Evolutionary conservation across 2,329 filamentous ascomycete species (phyloP).

Genomic region (Fusarium sp.): DNA sequence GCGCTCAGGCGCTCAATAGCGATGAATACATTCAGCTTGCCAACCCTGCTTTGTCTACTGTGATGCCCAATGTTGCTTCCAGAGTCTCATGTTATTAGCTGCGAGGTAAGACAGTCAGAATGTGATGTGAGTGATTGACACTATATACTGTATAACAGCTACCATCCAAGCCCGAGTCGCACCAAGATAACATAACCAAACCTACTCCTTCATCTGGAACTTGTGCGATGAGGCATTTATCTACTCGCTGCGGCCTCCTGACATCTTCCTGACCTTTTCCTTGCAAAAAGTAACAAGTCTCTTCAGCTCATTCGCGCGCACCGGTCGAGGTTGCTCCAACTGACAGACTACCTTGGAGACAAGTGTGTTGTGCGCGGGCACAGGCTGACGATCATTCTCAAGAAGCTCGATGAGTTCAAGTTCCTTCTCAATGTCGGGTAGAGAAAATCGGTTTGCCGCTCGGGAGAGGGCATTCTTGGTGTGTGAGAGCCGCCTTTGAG

Average conservation of each 20-base stretch:
- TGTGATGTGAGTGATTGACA: conserved; percentile 2
- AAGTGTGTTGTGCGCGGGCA: conserved; percentile 33
- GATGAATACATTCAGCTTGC: neutral
- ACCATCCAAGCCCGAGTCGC: conserved; percentile 4
- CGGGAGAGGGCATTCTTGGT: neutral
- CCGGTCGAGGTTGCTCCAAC: conserved; percentile 45
- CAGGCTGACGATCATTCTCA: conserved; percentile 11
- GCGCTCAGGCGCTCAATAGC: conserved; percentile 19
- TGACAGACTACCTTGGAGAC: conserved; percentile 43
- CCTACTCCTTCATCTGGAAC: neutral
- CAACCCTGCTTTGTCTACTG: neutral
- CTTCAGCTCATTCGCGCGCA: conserved; percentile 44
- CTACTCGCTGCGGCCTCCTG: conserved; percentile 30
- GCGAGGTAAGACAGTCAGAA: neutral
- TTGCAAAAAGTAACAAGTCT: conserved; percentile 45
- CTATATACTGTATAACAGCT: conserved; percentile 24
- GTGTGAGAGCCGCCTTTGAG: neutral
- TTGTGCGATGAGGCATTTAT: neutral
- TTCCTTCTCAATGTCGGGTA: neutral
- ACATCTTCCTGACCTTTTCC: conserved; percentile 35
- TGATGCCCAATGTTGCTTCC: neutral
- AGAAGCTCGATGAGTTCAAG: neutral
- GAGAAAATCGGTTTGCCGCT: conserved; percentile 3
- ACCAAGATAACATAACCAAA: conserved; percentile 15
- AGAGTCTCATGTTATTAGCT: neutral